Conservation (phyloP, 768 basidiomycete species). For the Dentipellis fragilis region DNA sequence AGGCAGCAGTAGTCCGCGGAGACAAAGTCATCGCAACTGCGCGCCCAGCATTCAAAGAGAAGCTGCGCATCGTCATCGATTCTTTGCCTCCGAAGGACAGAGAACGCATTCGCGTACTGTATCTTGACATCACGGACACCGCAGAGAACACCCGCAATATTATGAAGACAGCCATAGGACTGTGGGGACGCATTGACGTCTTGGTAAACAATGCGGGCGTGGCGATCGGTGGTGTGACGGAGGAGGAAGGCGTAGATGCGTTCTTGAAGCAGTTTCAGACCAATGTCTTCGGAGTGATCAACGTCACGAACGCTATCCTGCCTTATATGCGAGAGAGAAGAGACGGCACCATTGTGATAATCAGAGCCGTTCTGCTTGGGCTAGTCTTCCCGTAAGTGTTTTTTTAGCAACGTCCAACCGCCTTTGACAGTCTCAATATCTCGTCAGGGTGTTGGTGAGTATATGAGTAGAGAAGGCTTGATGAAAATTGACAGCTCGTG, state of each 20-base stretch:
- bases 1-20: slow-evolving; percentile 27
- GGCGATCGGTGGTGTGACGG: slow-evolving; percentile 1
- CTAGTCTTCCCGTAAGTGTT: not conserved
- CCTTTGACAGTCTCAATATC: too few relatives aligned
- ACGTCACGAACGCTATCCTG: slow-evolving; percentile 32
- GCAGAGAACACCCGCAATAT: not conserved
- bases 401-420: too few relatives aligned
- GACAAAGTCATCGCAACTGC: slow-evolving; percentile 42
- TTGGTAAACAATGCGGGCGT: slow-evolving; percentile 8
- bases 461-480: too few relatives aligned
- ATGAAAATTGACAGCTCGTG: too few relatives aligned
- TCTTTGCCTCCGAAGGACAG: not conserved
- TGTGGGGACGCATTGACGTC: not conserved
- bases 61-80: slow-evolving; percentile 18
- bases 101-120: not conserved
- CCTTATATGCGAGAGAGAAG: slow-evolving; percentile 28
- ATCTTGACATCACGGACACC: not conserved
- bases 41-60: slow-evolving; percentile 20
- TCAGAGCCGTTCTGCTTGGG: slow-evolving; percentile 26
- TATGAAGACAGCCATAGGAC: not conserved
- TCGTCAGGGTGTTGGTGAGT: too few relatives aligned
- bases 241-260: not conserved
- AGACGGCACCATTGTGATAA: slow-evolving; percentile 26
- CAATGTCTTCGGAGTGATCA: slow-evolving; percentile 34
- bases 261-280: not conserved